Base-by-base conservation (phyloP, 495 filamentous ascomycete genomes). In the Neurospora sp. region DNA sequence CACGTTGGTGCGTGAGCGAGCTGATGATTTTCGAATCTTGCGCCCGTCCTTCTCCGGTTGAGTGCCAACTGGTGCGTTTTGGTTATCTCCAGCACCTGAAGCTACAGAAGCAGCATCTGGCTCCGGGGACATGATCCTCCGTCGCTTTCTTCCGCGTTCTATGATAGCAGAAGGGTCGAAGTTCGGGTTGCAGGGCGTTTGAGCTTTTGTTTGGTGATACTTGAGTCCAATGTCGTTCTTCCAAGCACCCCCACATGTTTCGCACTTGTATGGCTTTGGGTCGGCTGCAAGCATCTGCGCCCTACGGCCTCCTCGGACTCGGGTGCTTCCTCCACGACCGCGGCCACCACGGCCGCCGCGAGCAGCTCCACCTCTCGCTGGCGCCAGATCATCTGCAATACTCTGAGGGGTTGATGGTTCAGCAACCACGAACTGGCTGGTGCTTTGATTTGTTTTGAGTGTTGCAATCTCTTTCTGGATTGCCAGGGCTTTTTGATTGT, bases 211-310 rank as follows among this genome's bases (percentile, higher is more conserved):
- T 2, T 82, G 75, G 72, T 89, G 87, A 75, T 89, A 89, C 46
- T 86, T 81, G 38, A 89, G 78, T 1, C 87, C 87, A 40, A 83
- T 79, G 20, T 84, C 80, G 71, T 88, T 88, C 73, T 87, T 88
- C 83, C 84, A 89, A 31, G 76, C 75, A 8, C 79, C 80, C 14
- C 83, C 84, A 70, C 87, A 89, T 20, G 80, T 84, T 5, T 84
- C 79, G 72, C 87, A 89, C 16, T 78, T 76, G 39, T 46, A 85
- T 0, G 78, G 72, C 70, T 81, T 84, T 10, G 69, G 54, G 4
- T 73, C 75, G 3, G 66, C 72, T 38, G 69, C 72, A 9, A 70
- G 23, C 31, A 77, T 41, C 31, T 69, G 66, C 37, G 75, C 69
- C 48, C 73, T 79, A 37, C 73, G 72, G 35, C 73, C 75, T 31